Evolutionary conservation across 208 protist genomes (phyloP), one percentile per base, ranked within the genome.

Genomic region (Trypanosomatidae sp.): DNA sequence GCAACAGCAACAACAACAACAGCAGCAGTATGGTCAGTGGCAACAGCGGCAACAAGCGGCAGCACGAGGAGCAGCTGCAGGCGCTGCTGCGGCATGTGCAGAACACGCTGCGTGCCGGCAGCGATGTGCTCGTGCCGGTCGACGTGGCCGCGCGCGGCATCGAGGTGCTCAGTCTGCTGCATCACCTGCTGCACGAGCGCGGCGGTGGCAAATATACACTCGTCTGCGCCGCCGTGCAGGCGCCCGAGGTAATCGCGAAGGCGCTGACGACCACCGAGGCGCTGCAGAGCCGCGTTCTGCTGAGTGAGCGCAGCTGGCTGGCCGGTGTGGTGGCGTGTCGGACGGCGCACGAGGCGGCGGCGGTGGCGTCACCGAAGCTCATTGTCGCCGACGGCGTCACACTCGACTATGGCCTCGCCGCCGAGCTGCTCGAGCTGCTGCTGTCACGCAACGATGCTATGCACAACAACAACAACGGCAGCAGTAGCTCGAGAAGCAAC

Each of bases 201-300:
- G 74, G 73, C n/a, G 71, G 70, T 4, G 75, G 84, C 30, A 67
- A 60, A 51, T 93, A 93, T 64, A 83, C 82, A 49, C 66, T 93
- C 10, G 55, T 88, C 11, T 43, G 89, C 27, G 80, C 78, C 4
- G 66, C 76, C 2, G 35, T 86, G 8, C 85, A 93, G 44, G 66
- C 75, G 1, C 53, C 70, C 27, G 77, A 93, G 49, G 50, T 93
- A 5, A 20, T 93, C 0, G 67, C 70, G 33, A 89, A 88, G 52
- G 80, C 78, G 7, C 54, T 56, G 38, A 90, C 85, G 23, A 93
- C 88, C 71, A 93, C 85, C 18, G 76, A 89, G 55, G 50, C 63
- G 15, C 45, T 93, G 35, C 56, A 71, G 27, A 71, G 85, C 55
- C 67, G 81, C n/a, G 56, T 93, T 15, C 80, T 89, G 23, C 50